These are phyloP conservation scores for Metschnikowia lachancei DNA, from an alignment of 805 yeast species.

Conservation along the genomic window DNA sequence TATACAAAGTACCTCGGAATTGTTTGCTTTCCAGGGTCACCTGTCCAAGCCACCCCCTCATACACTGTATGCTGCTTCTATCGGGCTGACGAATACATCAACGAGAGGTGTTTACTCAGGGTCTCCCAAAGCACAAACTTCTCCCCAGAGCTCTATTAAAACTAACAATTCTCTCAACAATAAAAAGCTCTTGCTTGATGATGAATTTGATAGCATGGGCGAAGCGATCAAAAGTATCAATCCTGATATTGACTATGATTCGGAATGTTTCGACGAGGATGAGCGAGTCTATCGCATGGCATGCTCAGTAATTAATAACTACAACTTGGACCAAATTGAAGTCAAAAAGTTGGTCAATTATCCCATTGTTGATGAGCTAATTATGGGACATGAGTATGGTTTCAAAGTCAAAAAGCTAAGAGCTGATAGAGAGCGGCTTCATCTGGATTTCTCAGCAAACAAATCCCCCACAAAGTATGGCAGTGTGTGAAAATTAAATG, in stretches of 20 bases:
- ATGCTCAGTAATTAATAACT: conserved; percentile 21
- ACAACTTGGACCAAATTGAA: conserved; percentile 29
- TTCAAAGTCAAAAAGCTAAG: conserved; percentile 41
- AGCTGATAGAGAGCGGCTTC: conserved; percentile 22
- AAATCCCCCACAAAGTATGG: conserved; percentile 15
- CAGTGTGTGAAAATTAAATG: conserved; percentile 20
- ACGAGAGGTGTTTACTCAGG: conserved; percentile 31
- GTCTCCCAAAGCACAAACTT: conserved; percentile 25
- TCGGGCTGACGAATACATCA: conserved; percentile 32
- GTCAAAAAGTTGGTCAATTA: conserved; percentile 38
- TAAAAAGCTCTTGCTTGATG: conserved; percentile 2
- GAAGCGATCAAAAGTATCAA: conserved; percentile 22
- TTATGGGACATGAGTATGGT: conserved; percentile 41
- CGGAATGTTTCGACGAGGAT: conserved; percentile 39
- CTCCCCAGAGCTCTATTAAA: conserved; percentile 22
- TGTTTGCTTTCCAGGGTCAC: conserved; percentile 20
- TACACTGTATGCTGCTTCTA: conserved; percentile 25
- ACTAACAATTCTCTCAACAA: conserved; percentile 7
- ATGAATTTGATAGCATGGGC: conserved; percentile 16
- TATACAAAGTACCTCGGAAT: conserved; percentile 30
- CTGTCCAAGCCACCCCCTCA: conserved; percentile 5
- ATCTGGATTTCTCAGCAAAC: conserved; percentile 13
- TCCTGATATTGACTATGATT: conserved; percentile 29
- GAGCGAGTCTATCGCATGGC: conserved; percentile 36
- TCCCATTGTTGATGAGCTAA: conserved; percentile 43